Percentiles rank a stretch among this genome's conserved stretches.
Conservation (phyloP, 768 basidiomycete genomes). For the Vishniacozyma victoriae region DNA sequence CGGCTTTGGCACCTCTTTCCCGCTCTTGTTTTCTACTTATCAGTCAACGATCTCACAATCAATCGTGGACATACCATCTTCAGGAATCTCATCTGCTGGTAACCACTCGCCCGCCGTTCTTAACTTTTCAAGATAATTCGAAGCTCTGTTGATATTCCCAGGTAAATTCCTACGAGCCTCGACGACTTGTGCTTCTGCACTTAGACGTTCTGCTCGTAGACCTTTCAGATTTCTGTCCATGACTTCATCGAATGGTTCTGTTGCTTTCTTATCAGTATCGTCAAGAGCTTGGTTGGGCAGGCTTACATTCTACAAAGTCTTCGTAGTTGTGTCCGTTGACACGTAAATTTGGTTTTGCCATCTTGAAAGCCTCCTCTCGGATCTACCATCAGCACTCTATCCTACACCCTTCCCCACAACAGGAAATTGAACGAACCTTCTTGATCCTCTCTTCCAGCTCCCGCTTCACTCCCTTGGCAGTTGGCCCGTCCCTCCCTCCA, state of each 20-base stretch:
- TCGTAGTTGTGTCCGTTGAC: constrained; percentile 75
- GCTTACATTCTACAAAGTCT: constrained; percentile 52
- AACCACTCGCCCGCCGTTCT: constrained; percentile 26
- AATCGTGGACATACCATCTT: constrained; percentile 7
- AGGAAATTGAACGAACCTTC: constrained; percentile 22
- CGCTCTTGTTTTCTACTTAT: too few species aligned
- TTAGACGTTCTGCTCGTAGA: constrained; percentile 64
- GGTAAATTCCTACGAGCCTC: constrained; percentile 63
- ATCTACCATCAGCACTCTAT: constrained; percentile 20
- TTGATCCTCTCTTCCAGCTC: constrained; percentile 33
- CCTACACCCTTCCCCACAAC: not conserved
- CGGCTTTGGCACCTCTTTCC: constrained; percentile 22
- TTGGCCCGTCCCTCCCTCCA: constrained; percentile 50
- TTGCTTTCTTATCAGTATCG: constrained; percentile 49
- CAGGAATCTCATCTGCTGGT: constrained; percentile 28
- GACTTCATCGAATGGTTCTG: constrained; percentile 78
- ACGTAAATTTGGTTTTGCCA: constrained; percentile 65
- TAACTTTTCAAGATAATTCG: constrained; percentile 47
- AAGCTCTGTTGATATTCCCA: constrained; percentile 51
- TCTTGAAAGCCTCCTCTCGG: constrained; percentile 58
- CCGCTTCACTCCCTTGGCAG: constrained; percentile 49
- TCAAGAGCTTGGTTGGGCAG: not conserved
- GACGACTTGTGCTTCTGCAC: constrained; percentile 69
- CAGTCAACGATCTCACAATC: not conserved
- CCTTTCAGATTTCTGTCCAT: constrained; percentile 79